A percentile compares a stretch with the other conserved stretches of the same genome.
These are phyloP conservation scores for Boletellus sp. DNA, from an alignment of 768 basidiomycete genomes.

Conservation along the genomic window DNA sequence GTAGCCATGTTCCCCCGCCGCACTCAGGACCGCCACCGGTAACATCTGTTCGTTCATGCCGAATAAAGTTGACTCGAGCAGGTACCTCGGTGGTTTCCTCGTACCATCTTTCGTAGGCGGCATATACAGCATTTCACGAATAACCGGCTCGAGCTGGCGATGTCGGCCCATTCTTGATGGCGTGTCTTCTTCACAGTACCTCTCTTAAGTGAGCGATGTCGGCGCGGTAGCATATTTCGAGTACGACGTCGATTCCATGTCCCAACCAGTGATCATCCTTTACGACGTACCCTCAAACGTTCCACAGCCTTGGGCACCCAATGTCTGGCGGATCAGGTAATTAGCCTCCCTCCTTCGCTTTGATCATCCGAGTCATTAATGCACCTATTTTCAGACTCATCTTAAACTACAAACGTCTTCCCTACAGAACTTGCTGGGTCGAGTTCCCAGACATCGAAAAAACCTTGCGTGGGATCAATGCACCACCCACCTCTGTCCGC, in stretches of 20 bases:
- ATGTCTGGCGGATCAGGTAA: slow-evolving; percentile 69
- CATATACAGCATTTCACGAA: slow-evolving; percentile 11
- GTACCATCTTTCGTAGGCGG: not conserved
- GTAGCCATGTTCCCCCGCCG: not conserved
- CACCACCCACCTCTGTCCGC: slow-evolving; percentile 51
- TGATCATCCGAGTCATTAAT: not conserved
- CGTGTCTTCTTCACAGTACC: not conserved
- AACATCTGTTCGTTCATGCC: not conserved
- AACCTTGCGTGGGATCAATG: slow-evolving; percentile 54
- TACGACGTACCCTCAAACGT: slow-evolving; percentile 63
- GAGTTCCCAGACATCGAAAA: slow-evolving; percentile 67
- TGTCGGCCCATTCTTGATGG: slow-evolving; percentile 1
- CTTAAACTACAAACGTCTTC: slow-evolving; percentile 73
- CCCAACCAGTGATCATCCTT: slow-evolving; percentile 53
- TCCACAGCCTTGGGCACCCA: slow-evolving; percentile 72
- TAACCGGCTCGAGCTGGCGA: not conserved
- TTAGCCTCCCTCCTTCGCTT: not conserved
- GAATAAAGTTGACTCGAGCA: slow-evolving; percentile 5
- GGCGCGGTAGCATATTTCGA: not conserved
- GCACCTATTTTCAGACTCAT: slow-evolving; percentile 47
- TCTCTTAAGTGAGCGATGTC: slow-evolving; percentile 13
- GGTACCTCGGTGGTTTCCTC: slow-evolving; percentile 12
- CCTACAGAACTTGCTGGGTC: slow-evolving; percentile 66
- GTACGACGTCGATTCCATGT: slow-evolving; percentile 25
- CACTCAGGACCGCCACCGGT: slow-evolving; percentile 6